Percentiles rank a stretch among this genome's conserved stretches.
These are phyloP conservation scores for Aureobasidium subglaciale DNA, from an alignment of 2,329 filamentous ascomycete genomes.

Conservation along the genomic window DNA sequence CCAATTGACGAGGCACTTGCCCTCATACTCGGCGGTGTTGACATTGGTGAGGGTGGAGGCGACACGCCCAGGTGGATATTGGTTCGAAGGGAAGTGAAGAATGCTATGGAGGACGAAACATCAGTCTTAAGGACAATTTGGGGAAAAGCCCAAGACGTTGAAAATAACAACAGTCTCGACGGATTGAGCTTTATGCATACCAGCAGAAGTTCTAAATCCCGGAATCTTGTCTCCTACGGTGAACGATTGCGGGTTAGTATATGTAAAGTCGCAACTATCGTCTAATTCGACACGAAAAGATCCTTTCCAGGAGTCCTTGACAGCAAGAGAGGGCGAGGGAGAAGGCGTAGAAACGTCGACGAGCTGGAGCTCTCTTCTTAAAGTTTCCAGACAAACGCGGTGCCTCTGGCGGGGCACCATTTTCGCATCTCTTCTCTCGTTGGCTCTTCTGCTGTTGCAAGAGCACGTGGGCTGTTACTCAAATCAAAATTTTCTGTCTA, in stretches of 20 bases:
- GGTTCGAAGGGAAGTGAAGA: constrained; percentile 73
- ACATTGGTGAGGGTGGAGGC: constrained; percentile 54
- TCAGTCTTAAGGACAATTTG: constrained; percentile 2
- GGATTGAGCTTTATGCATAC: constrained; percentile 19
- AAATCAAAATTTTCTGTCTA: constrained; percentile 1
- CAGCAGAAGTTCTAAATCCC: constrained; percentile 30
- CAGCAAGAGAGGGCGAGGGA: constrained; percentile 5
- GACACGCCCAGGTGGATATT: constrained; percentile 62
- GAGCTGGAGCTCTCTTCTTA: constrained; percentile 12
- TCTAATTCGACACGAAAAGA: not conserved
- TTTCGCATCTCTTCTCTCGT: constrained; percentile 3
- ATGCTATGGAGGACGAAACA: constrained; percentile 47
- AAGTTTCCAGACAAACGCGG: constrained; percentile 15
- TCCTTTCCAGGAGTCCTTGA: not conserved
- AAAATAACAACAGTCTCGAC: constrained; percentile 7
- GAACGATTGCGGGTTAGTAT: not conserved
- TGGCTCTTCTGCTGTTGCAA: not conserved
- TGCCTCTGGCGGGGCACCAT: constrained; percentile 17
- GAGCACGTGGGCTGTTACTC: constrained; percentile 14
- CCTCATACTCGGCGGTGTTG: constrained; percentile 54
- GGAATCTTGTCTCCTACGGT: constrained; percentile 22
- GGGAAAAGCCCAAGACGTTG: not conserved
- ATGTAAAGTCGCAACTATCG: constrained; percentile 2
- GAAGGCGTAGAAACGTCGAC: not conserved
- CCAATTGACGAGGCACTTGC: constrained; percentile 40